phyloP scores from a whole-genome alignment of 2,329 filamentous ascomycete species.

The Ophidiomyces ophidiicola region DNA sequence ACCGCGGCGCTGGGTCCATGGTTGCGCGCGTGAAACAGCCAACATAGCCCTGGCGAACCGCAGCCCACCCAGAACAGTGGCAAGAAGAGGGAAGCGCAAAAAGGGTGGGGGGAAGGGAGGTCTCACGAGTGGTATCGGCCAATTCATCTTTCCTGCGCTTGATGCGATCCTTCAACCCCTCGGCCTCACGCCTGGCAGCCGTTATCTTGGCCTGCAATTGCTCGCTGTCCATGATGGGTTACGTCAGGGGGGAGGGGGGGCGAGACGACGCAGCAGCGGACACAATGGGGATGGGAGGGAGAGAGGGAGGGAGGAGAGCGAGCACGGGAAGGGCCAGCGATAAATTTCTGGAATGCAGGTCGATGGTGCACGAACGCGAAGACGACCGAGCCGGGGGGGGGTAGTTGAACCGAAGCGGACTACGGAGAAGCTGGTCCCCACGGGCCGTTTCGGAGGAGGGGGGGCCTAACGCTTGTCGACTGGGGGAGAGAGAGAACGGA shows the following conservation, averaged over 20 bases:
- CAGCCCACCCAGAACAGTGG: neutral
- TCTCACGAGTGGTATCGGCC: constrained; percentile 90
- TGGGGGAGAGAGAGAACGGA: constrained; percentile 1
- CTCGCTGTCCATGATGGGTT: constrained; percentile 40
- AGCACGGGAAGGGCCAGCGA: constrained; percentile 8
- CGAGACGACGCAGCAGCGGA: constrained; percentile 1
- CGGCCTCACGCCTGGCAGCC: constrained; percentile 88
- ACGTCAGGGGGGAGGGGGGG: constrained; percentile 19
- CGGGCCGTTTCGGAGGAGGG: constrained; percentile 3
- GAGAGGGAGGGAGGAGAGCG: constrained; percentile 12
- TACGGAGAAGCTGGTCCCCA: constrained; percentile 3
- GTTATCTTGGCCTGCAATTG: constrained; percentile 86
- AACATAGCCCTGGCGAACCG: too few species aligned
- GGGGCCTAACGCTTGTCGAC: neutral
- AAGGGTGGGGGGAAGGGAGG: constrained; percentile 20
- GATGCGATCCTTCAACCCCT: constrained; percentile 95
- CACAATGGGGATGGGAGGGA: constrained; percentile 12
- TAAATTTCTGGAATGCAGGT: constrained; percentile 8
- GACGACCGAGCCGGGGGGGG: constrained; percentile 10
- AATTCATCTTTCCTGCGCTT: constrained; percentile 99
- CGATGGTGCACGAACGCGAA: constrained; percentile 9
- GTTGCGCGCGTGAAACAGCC: too few species aligned
- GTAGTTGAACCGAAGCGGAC: constrained; percentile 1
- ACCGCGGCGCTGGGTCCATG: too few species aligned
- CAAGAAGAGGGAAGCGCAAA: neutral